Conservation (phyloP, 345 rosid species). For the Gynandropsis gynandra region DNA sequence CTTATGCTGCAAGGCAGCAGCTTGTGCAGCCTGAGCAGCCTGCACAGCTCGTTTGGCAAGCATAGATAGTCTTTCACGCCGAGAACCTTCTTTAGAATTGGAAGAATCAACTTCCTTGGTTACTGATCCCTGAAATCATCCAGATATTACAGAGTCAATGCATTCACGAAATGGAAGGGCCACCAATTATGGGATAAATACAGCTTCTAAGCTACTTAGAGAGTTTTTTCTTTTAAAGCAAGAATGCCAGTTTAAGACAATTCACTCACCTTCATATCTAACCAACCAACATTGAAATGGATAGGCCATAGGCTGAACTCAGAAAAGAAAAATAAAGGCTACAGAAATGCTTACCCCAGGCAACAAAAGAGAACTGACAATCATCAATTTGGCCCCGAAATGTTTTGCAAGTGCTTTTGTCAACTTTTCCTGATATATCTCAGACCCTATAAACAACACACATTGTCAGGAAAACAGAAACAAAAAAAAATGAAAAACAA, state of each 20-base stretch:
- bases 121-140: slow-evolving; percentile 50
- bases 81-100: slow-evolving; percentile 60
- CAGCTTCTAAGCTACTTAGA: slow-evolving; percentile 10
- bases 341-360: slow-evolving; percentile 73
- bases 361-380: slow-evolving; percentile 75
- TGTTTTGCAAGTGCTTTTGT: slow-evolving; percentile 84
- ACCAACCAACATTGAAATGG: slow-evolving; percentile 1
- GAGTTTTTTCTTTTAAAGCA: neutral
- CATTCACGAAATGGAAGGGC: slow-evolving; percentile 9
- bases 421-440: slow-evolving; percentile 93
- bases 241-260: slow-evolving; percentile 6
- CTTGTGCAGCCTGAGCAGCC: slow-evolving; percentile 54
- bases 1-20: slow-evolving; percentile 52
- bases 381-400: slow-evolving; percentile 69
- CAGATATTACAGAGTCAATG: slow-evolving; percentile 16
- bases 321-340: neutral
- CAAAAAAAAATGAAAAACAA: slow-evolving; percentile 7
- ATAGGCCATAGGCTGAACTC: neutral
- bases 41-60: slow-evolving; percentile 49
- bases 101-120: slow-evolving; percentile 57
- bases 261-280: slow-evolving; percentile 10
- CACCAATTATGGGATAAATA: slow-evolving; percentile 1
- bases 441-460: slow-evolving; percentile 56
- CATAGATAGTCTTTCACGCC: slow-evolving; percentile 57
- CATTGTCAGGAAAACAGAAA: neutral